Evolutionary conservation across 106 monocot species (phyloP).

Genomic region (Dendrobium catenatum): DNA sequence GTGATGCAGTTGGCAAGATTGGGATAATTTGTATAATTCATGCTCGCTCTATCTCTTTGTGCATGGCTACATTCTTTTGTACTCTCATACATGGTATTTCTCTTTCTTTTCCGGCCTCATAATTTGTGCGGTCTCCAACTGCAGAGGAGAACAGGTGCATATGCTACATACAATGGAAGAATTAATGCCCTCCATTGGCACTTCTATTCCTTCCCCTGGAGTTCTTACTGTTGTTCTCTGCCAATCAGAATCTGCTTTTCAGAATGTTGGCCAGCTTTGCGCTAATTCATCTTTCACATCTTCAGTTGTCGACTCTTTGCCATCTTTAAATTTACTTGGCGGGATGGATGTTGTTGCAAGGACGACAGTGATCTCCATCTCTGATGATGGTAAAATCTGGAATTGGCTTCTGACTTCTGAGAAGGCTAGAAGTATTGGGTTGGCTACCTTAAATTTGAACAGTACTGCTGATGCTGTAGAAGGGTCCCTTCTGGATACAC

Average conservation of each 20-base stretch:
- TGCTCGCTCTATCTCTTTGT: background rate
- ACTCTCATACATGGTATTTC: background rate
- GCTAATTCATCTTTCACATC: conserved; percentile 16
- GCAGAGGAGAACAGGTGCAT: conserved; percentile 82
- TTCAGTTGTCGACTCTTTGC: conserved; percentile 10
- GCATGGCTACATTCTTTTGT: background rate
- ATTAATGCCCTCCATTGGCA: conserved; percentile 88
- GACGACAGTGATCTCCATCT: conserved; percentile 59
- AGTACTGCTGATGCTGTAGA: conserved; percentile 15
- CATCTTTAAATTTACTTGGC: conserved; percentile 17
- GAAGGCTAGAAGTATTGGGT: conserved; percentile 14
- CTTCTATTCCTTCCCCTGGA: conserved; percentile 71
- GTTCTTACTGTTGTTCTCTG: conserved; percentile 71
- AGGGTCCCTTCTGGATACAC: conserved; percentile 13
- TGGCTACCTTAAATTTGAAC: conserved; percentile 9
- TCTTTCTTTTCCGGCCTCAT: background rate
- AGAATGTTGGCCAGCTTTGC: conserved; percentile 45
- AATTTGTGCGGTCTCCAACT: background rate
- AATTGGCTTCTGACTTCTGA: conserved; percentile 70
- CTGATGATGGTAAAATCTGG: conserved; percentile 98
- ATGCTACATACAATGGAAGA: conserved; percentile 66
- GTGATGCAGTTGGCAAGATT: background rate
- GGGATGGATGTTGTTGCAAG: conserved; percentile 18
- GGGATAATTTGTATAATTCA: background rate
- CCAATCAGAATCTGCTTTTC: conserved; percentile 59